Percentiles rank a stretch among this genome's conserved stretches.
Evolutionary conservation across 176 grass and related monocot genomes (phyloP).

Genomic region (Triticum monococcum): DNA sequence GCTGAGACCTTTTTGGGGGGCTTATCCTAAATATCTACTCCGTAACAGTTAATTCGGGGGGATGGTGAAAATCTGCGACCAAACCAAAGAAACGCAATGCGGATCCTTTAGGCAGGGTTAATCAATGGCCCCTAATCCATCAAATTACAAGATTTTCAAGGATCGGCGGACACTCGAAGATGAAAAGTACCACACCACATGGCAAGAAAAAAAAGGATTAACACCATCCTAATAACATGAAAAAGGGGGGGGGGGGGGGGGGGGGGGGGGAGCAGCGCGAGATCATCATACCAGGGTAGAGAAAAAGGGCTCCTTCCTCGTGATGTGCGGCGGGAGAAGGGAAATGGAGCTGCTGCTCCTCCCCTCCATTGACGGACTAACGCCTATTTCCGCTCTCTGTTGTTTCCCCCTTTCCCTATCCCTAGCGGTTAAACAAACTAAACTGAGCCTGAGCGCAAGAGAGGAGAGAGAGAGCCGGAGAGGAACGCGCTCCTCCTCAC

Average conservation of each 20-base stretch:
- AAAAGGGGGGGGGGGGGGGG: no score
- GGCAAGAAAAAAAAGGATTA: neutral
- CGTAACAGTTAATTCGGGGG: neutral
- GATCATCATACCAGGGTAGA: constrained; percentile 29
- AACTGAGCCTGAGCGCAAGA: neutral
- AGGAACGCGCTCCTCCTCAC: neutral
- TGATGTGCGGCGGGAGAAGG: neutral
- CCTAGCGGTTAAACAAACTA: constrained; percentile 2
- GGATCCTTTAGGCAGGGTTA: neutral
- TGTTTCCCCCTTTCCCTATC: constrained; percentile 22
- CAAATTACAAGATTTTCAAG: neutral
- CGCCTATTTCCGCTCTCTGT: neutral
- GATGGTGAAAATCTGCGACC: neutral
- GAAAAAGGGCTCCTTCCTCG: neutral
- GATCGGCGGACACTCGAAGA: neutral
- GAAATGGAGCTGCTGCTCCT: constrained; percentile 31
- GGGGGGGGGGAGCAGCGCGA: neutral
- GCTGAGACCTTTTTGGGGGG: neutral
- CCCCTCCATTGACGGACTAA: constrained; percentile 32
- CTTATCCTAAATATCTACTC: neutral
- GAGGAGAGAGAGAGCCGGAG: neutral
- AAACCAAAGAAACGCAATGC: neutral
- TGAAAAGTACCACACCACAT: neutral
- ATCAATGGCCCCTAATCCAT: neutral
- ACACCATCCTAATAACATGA: neutral